A percentile compares a stretch with the other conserved stretches of the same genome.
These are phyloP conservation scores for Bimuria novae-zelandiae DNA, from an alignment of 2,329 filamentous ascomycete genomes.

Conservation along the genomic window DNA sequence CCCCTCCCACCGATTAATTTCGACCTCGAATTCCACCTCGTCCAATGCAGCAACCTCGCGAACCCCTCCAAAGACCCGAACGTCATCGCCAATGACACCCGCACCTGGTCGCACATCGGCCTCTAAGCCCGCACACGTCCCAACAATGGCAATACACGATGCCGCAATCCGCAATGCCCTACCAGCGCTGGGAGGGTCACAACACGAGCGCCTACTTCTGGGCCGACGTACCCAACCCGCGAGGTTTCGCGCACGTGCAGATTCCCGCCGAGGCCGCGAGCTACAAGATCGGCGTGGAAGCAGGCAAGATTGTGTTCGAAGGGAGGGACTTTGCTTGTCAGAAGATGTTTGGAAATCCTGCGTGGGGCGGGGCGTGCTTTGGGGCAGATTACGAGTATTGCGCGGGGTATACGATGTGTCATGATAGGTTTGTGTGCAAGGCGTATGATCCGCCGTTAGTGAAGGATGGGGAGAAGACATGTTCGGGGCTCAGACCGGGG, in stretches of 20 bases:
- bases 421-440: neutral
- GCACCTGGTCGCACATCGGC: conserved; percentile 1
- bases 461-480: neutral
- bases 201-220: neutral
- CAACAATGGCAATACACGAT: conserved; percentile 2
- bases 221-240: neutral
- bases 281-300: conserved; percentile 3
- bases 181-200: conserved; percentile 2
- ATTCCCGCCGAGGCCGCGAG: neutral
- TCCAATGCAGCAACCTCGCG: conserved; percentile 4
- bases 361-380: neutral
- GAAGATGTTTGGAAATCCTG: conserved; percentile 1
- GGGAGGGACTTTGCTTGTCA: neutral
- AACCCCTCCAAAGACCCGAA: neutral
- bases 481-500: neutral
- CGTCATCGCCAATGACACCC: neutral
- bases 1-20: neutral
- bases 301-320: neutral
- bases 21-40: conserved; percentile 5
- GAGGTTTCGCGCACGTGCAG: neutral
- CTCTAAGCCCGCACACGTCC: conserved; percentile 2
- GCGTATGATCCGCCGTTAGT: neutral
- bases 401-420: conserved; percentile 4
- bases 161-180: conserved; percentile 2
- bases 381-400: neutral